These are phyloP conservation scores for Rachicladosporium sp. DNA, from an alignment of 2,329 filamentous ascomycete genomes.

Conservation along the genomic window DNA sequence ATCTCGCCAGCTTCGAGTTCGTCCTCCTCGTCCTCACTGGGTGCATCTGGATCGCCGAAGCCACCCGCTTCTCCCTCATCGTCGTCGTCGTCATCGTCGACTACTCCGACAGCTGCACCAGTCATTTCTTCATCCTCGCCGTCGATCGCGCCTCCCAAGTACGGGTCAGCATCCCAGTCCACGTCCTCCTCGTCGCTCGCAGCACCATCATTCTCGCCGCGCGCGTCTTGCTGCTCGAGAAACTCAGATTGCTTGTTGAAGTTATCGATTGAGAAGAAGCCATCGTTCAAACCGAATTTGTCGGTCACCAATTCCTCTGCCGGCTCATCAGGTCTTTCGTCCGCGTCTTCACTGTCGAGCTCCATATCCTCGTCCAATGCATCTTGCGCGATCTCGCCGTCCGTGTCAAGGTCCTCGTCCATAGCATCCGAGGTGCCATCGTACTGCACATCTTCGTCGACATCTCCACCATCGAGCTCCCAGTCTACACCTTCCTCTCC, in stretches of 20 bases:
- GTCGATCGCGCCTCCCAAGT: slow-evolving; percentile 20
- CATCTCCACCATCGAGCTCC: slow-evolving; percentile 27
- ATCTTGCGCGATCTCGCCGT: slow-evolving; percentile 21
- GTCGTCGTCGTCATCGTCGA: slow-evolving; percentile 40
- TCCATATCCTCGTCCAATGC: slow-evolving; percentile 29
- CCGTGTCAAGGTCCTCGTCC: slow-evolving; percentile 20
- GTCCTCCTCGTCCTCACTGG: slow-evolving; percentile 50
- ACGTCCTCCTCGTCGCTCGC: slow-evolving; percentile 76
- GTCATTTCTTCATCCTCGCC: neutral
- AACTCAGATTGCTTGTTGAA: slow-evolving; percentile 92
- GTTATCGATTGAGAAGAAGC: slow-evolving; percentile 93
- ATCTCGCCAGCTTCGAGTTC: slow-evolving; percentile 44
- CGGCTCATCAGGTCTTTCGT: slow-evolving; percentile 37
- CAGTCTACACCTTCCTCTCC: slow-evolving; percentile 25
- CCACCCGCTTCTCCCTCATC: slow-evolving; percentile 69
- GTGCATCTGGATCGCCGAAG: slow-evolving; percentile 69
- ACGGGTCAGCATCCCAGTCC: slow-evolving; percentile 76
- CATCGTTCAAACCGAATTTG: slow-evolving; percentile 80
- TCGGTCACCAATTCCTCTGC: slow-evolving; percentile 54
- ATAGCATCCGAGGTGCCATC: slow-evolving; percentile 23
- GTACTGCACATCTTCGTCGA: slow-evolving; percentile 21
- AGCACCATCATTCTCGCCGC: slow-evolving; percentile 61
- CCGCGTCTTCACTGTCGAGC: slow-evolving; percentile 18
- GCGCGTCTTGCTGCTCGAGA: slow-evolving; percentile 73
- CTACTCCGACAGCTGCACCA: slow-evolving; percentile 19